These are phyloP conservation scores for Candida xyloterini DNA, from an alignment of 805 yeast genomes.

Conservation along the genomic window DNA sequence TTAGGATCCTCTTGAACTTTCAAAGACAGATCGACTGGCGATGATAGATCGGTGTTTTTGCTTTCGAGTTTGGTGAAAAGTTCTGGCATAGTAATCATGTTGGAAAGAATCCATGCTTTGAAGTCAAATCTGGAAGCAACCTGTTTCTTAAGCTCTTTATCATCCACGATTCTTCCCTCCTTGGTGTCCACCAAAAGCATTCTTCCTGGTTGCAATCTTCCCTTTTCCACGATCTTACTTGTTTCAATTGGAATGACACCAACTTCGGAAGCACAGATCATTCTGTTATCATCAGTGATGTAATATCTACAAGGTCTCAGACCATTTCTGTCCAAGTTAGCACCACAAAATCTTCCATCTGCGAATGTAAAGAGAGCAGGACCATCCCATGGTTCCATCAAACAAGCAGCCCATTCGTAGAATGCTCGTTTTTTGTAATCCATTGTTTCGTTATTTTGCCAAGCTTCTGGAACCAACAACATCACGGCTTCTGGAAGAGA, in stretches of 20 bases:
- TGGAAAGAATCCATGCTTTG: constrained; percentile 88
- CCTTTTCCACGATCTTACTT: constrained; percentile 79
- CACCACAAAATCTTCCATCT: constrained; percentile 98
- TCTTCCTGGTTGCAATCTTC: constrained; percentile 93
- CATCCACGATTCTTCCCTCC: constrained; percentile 90
- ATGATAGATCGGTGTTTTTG: constrained; percentile 32
- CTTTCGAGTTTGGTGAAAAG: constrained; percentile 56
- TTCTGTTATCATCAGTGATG: constrained; percentile 89
- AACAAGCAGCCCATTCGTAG: constrained; percentile 98
- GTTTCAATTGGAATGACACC: constrained; percentile 93
- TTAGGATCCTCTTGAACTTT: constrained; percentile 80
- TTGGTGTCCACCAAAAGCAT: constrained; percentile 93
- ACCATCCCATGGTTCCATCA: constrained; percentile 99
- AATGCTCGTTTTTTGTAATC: constrained; percentile 92
- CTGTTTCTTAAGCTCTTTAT: constrained; percentile 75
- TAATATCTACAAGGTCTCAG: constrained; percentile 97
- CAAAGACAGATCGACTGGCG: constrained; percentile 30
- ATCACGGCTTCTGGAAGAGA: constrained; percentile 95
- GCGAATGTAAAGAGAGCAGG: constrained; percentile 96
- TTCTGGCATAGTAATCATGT: constrained; percentile 80
- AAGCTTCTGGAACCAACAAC: constrained; percentile 96
- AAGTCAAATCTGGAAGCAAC: constrained; percentile 86
- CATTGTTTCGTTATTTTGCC: constrained; percentile 86
- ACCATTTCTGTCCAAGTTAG: constrained; percentile 95
- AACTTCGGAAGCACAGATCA: constrained; percentile 97